Base-by-base conservation (phyloP, 2,329 filamentous ascomycete genomes). In the Ascosphaera apis region DNA sequence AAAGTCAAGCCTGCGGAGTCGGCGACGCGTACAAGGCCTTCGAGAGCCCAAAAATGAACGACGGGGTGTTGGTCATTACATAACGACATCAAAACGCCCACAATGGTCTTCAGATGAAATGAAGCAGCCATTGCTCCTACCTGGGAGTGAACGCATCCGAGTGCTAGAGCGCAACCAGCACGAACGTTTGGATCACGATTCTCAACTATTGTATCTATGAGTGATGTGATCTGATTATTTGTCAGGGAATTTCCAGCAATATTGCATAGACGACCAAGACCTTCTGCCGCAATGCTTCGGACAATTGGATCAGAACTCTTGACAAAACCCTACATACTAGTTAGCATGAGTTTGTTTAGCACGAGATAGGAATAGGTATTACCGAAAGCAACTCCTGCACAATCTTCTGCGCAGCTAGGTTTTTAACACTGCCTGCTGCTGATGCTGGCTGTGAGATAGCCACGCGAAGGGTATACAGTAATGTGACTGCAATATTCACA, bases 81-180 rank as follows among this genome's bases (percentile, higher is more conserved):
- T 7, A 98, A 66, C 5, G 88, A 95, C 78, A 95, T 91, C n/a
- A 98, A 61, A 28, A 98, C 91, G 13, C 86, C 79, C n/a, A 93
- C 68, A 35, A 98, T 93, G 1, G 83, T 93, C 60, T 95, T 95
- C 35, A 98, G 65, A 52, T 98, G 88, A 47, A 88, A 83, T 3
- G 84, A 83, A 37, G 88, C 88, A 36, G 88, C 88, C 84, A 98
- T 95, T 38, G 88, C 86, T 39, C 88, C 91, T 23, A 98, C 79
- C 52, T 92, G 83, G 13, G 82, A 79, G 56, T 98, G 84, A 36
- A 98, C 95, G 38, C 77, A 79, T 6, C 88, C 88, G 19, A 98
- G 61, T 9, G 88, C 83, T 62, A 91, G 81, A 12, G 91, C 88
- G 55, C 86, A 98, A 8, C 88, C 88, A 32, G 91, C 84, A 51